Conservation (phyloP, 768 basidiomycete genomes). For the Auricularia sp. region DNA sequence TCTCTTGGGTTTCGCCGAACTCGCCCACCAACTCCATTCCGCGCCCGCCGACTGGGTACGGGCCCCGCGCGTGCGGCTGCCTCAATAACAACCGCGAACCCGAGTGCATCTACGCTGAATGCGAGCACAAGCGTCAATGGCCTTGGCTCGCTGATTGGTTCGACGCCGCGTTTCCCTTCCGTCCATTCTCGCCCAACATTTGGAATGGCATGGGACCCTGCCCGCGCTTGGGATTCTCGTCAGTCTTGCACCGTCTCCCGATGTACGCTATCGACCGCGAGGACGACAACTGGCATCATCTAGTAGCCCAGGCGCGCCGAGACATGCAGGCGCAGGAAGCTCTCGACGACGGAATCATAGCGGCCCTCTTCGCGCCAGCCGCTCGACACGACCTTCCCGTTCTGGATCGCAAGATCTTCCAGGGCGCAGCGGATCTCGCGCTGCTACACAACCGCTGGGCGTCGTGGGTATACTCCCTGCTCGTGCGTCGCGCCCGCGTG, state of each 20-base stretch:
- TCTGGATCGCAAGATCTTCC: not conserved
- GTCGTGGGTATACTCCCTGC: not conserved
- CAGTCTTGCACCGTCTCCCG: not conserved
- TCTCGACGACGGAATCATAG: not conserved
- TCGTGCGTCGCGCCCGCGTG: not conserved
- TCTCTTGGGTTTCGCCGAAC: not conserved
- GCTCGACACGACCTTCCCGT: not conserved
- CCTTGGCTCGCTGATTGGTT: not conserved
- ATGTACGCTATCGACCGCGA: not conserved
- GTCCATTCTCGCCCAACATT: not conserved
- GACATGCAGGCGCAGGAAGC: not conserved
- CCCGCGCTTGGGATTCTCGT: not conserved
- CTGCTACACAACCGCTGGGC: not conserved
- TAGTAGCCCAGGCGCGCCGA: not conserved
- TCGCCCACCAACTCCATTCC: not conserved
- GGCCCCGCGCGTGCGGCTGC: not conserved
- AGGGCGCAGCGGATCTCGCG: not conserved
- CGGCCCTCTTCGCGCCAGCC: not conserved
- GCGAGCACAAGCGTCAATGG: not conserved
- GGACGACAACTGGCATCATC: not conserved
- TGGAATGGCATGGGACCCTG: not conserved
- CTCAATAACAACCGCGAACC: not conserved
- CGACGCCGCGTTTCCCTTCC: not conserved
- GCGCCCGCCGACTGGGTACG: not conserved
- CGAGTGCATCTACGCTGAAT: not conserved